Percentiles rank a stretch among this genome's conserved stretches.
phyloP scores from a whole-genome alignment of 805 yeast species.

The Suhomyces tanzawaensis region DNA sequence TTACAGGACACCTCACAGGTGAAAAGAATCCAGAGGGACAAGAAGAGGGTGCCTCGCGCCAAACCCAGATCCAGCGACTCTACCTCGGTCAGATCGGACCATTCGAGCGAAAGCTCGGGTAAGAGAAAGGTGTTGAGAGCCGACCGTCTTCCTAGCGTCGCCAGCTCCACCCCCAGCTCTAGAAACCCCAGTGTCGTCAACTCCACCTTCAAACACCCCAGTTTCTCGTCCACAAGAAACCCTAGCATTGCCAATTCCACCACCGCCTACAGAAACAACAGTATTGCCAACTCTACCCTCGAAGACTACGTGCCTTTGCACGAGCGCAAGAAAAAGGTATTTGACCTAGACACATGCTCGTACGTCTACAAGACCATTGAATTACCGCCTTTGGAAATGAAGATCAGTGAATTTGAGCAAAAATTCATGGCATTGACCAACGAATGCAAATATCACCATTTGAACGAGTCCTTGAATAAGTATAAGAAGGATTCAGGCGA shows the following conservation, averaged over 20 bases:
- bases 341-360: conserved; percentile 9
- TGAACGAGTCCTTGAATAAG: conserved; percentile 12
- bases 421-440: conserved; percentile 7
- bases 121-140: not conserved
- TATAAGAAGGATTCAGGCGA: conserved; percentile 6
- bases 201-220: not conserved
- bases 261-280: not conserved
- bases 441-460: conserved; percentile 6
- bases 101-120: not conserved
- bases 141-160: too few relatives aligned
- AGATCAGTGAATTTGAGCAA: conserved; percentile 13
- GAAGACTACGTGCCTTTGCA: conserved; percentile 9
- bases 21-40: conserved; percentile 7
- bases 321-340: conserved; percentile 12
- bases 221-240: not conserved
- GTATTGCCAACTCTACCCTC: not conserved
- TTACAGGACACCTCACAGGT: conserved; percentile 6
- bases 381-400: conserved; percentile 10
- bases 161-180: not conserved
- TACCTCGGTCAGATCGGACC: conserved; percentile 1
- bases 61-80: not conserved
- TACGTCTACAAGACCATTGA: conserved; percentile 9
- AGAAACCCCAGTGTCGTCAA: not conserved
- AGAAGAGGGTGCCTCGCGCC: not conserved
- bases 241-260: not conserved